Percentiles rank a stretch among this genome's conserved stretches.
These are phyloP conservation scores for Salix suchowensis DNA, from an alignment of 345 rosid genomes.

Conservation along the genomic window DNA sequence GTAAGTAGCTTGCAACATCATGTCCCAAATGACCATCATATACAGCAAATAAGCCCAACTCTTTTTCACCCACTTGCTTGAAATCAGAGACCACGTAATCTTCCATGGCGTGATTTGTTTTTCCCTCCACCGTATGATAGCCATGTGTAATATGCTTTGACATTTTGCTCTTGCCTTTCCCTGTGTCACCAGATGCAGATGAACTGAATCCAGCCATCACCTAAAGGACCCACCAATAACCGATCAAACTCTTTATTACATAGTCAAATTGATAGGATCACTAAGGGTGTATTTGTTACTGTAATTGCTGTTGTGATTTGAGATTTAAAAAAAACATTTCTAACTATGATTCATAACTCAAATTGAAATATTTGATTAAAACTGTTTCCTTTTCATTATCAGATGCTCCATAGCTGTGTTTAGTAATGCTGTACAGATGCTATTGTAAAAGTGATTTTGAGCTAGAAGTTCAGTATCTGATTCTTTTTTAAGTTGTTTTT, in stretches of 20 bases:
- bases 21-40: slow-evolving; percentile 90
- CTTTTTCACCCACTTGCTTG: slow-evolving; percentile 42
- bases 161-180: slow-evolving; percentile 76
- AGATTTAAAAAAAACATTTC: no score
- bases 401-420: no score
- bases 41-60: slow-evolving; percentile 79
- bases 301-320: no score
- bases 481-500: no score
- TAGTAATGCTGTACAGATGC: no score
- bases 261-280: no score
- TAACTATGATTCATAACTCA: no score
- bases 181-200: slow-evolving; percentile 44
- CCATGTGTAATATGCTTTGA: slow-evolving; percentile 62
- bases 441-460: no score
- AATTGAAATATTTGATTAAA: no score
- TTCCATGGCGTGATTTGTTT: slow-evolving; percentile 77
- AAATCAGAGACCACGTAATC: slow-evolving; percentile 66
- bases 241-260: neutral
- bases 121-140: slow-evolving; percentile 67
- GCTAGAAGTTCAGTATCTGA: no score
- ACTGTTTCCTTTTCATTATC: no score
- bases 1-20: slow-evolving; percentile 71
- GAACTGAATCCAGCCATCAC: slow-evolving; percentile 52
- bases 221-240: slow-evolving; percentile 22
- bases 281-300: no score